A percentile compares a stretch with the other conserved stretches of the same genome.
Evolutionary conservation across 768 basidiomycete genomes (phyloP).

Genomic region (Cystoderma amianthinum): DNA sequence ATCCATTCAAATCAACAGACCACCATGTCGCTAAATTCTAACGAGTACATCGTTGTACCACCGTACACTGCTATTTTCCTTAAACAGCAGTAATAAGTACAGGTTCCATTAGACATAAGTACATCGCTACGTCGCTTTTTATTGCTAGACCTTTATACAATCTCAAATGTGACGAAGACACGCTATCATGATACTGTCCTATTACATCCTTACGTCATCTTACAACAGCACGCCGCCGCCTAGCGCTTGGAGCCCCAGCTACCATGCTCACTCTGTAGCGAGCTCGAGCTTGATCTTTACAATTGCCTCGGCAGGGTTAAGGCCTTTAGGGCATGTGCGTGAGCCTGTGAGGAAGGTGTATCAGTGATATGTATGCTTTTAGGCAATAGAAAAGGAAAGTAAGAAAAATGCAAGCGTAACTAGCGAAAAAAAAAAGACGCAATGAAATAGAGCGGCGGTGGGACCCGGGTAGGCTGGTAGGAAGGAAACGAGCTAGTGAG

Average conservation of each 20-base stretch:
- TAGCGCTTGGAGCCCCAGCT: too few relatives aligned
- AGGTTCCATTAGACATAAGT: not conserved
- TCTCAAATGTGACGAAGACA: too few relatives aligned
- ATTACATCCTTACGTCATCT: too few relatives aligned
- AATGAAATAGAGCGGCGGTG: too few relatives aligned
- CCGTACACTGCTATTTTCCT: slow-evolving; percentile 22
- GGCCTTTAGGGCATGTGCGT: slow-evolving; percentile 95
- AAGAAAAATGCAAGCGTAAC: not conserved
- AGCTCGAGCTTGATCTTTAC: slow-evolving; percentile 92
- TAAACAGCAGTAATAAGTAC: slow-evolving; percentile 10
- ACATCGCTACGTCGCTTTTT: too few relatives aligned
- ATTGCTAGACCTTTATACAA: too few relatives aligned
- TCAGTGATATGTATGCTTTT: not conserved
- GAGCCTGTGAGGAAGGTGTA: slow-evolving; percentile 42
- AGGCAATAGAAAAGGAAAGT: slow-evolving; percentile 1
- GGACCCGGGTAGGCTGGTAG: too few relatives aligned
- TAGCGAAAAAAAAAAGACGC: slow-evolving; percentile 4
- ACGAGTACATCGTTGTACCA: slow-evolving; percentile 25
- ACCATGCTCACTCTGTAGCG: slow-evolving; percentile 71
- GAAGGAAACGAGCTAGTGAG: too few relatives aligned
- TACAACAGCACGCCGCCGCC: too few relatives aligned
- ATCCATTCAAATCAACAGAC: slow-evolving; percentile 11
- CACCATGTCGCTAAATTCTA: slow-evolving; percentile 17
- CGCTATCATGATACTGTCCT: too few relatives aligned
- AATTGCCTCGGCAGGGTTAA: slow-evolving; percentile 90